Evolutionary conservation across 2,329 filamentous ascomycete genomes (phyloP), one percentile per base, ranked within the genome.

Genomic region (Metarhizium robertsii): DNA sequence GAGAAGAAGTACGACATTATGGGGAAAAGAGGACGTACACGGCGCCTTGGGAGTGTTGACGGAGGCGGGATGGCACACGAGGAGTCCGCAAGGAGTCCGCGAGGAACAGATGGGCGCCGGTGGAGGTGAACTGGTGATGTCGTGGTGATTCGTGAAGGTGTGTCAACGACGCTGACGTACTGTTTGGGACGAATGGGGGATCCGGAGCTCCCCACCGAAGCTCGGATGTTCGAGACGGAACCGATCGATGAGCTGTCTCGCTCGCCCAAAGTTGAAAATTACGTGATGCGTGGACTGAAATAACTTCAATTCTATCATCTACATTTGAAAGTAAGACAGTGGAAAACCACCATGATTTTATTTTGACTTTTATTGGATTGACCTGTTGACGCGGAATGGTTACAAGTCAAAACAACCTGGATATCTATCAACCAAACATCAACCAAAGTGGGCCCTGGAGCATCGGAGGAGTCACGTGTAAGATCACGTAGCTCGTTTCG

Each of bases 1-100:
- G 92, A 92, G 79, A 97, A 99, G 78, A 95, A 95, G 77, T 95
- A 95, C 64, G 94, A 95, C 94, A 97, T 96, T 64, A 62, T 71
- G 66, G 64, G 55, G 56, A 10, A 4, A 25, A 5, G 48, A 25
- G 45, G 45, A 48, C 45, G 45, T 14, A 38, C 49, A 29, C 36
- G 36, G 29, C 29, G 47, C 20, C 43, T 51, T 36, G 25, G 36
- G 8, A 29, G 18, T 4, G 42, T 16, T 14, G 50, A 30, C 5
- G 47, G 25, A 29, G 20, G 20, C n/a, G n/a, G 20, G 38, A 45
- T 16, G 11, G 42, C n/a, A 16, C 18, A 16, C 18, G n/a, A 40
- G 46, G 38, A 8, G 47, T n/a, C 32, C 10, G 47, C 18, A 6
- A 40, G 46, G 38, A 8, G 25, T n/a, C 32, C 10, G 47, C 47